A percentile compares a stretch with the other conserved stretches of the same genome.
These are phyloP conservation scores for Coleophoma crateriformis DNA, from an alignment of 2,329 filamentous ascomycete species.

Conservation along the genomic window DNA sequence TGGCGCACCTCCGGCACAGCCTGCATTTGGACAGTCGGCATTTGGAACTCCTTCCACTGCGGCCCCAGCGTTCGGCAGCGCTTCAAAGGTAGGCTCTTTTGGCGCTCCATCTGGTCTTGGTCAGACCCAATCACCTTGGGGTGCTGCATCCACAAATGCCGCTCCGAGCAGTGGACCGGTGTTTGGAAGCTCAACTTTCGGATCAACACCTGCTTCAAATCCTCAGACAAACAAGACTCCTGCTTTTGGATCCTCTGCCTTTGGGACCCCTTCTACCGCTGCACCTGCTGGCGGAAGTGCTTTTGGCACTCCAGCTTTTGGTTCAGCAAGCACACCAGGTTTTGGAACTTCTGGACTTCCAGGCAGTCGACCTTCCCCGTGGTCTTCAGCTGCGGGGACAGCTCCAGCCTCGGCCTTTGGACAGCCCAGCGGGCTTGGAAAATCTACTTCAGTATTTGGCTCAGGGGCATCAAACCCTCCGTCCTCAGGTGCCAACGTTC, in stretches of 20 bases:
- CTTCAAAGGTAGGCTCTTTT: constrained; percentile 24
- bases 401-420: constrained; percentile 41
- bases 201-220: constrained; percentile 10
- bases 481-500: constrained; percentile 19
- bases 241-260: constrained; percentile 43
- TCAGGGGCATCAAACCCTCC: constrained; percentile 20
- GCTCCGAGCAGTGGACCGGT: constrained; percentile 6
- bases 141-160: constrained; percentile 24
- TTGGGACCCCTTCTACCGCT: constrained; percentile 26
- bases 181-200: constrained; percentile 20
- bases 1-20: constrained; percentile 12
- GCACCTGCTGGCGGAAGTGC: constrained; percentile 8
- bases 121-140: constrained; percentile 47
- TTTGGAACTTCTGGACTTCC: constrained; percentile 29
- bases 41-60: constrained; percentile 25
- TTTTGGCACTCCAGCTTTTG: constrained; percentile 20
- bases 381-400: constrained; percentile 33
- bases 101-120: constrained; percentile 37
- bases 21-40: constrained; percentile 31
- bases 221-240: constrained; percentile 28
- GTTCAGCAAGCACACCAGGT: constrained; percentile 5
- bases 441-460: constrained; percentile 29
- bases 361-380: constrained; percentile 46
- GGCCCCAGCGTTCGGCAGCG: constrained; percentile 25
- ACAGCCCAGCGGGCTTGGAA: constrained; percentile 42